phyloP scores from a whole-genome alignment of 1,139 yeast genomes.

The Hanseniaspora uvarum region DNA sequence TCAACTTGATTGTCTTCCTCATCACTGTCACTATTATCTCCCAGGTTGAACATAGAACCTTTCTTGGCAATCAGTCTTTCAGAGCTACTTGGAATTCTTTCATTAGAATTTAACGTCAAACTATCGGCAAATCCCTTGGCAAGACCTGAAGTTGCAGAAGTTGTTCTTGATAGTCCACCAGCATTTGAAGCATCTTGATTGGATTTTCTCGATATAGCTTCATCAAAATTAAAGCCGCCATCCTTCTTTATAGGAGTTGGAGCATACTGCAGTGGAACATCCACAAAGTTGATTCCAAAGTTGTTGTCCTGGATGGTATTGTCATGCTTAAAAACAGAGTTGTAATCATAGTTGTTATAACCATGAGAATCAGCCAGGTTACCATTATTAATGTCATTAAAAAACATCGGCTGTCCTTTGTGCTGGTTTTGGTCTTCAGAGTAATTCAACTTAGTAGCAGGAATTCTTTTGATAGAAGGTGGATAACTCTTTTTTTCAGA shows the following conservation, averaged over 20 bases:
- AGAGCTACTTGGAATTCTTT: constrained; percentile 15
- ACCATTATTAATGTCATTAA: constrained; percentile 21
- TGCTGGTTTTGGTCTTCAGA: constrained; percentile 50
- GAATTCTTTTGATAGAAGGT: constrained; percentile 50
- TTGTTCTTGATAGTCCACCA: background rate
- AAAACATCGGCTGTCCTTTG: constrained; percentile 44
- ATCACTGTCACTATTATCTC: constrained; percentile 1
- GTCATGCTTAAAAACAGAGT: constrained; percentile 62
- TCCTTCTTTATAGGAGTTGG: background rate
- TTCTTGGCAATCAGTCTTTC: constrained; percentile 17
- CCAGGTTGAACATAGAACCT: background rate
- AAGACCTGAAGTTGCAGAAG: constrained; percentile 12
- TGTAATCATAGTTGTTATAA: constrained; percentile 78
- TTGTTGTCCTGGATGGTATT: constrained; percentile 30
- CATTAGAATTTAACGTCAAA: constrained; percentile 24
- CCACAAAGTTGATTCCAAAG: constrained; percentile 36
- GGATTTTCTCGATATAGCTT: background rate
- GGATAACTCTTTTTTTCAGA: constrained; percentile 2
- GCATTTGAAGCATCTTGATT: background rate
- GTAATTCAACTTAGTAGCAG: constrained; percentile 71
- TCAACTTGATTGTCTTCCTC: constrained; percentile 4
- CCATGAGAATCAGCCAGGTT: constrained; percentile 41
- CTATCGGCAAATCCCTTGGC: constrained; percentile 18
- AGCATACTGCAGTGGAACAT: constrained; percentile 34
- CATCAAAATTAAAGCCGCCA: background rate